Base-by-base conservation (phyloP, 2,329 filamentous ascomycete species). In the Calonectria hongkongensis region DNA sequence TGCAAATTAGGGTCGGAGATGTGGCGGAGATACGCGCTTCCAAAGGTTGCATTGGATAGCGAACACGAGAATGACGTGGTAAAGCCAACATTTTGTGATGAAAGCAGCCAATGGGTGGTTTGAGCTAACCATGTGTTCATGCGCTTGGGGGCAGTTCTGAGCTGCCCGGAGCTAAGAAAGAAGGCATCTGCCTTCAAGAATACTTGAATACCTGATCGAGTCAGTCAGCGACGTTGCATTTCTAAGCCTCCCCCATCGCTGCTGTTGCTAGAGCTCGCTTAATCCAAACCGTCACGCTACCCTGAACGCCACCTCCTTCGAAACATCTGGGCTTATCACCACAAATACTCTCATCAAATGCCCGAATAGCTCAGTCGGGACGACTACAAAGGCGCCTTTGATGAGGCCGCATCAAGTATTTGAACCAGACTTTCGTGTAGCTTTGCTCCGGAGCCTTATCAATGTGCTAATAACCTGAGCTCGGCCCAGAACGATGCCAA, bases 1-100 rank as follows among this genome's bases (percentile, higher is more conserved):
- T 13, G 30, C 18, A 43, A 63, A 45, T 63, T 63, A 63, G 58
- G 58, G 58, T 63, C 58, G 58, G 58, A 63, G 58, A 63, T 63
- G 58, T 25, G 39, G 41, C 58, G 58, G 58, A 63, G 58, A 63
- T 63, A 63, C 58, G 56, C 56, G 41, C 21, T 45, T 21, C 25
- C 16, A 27, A 63, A 63, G 58, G 58, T 63, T 63, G 58, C 58
- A 63, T 8, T 28, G 36, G 27, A 27, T 15, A 16, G 2, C 39
- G 15, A 28, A 45, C 41, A 43, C 58, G 41, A 63, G 54, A 13
- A 45, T 63, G 58, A 63, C 58, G 58, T 30, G 58, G 58, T 45
- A 2, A 21, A 3, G 15, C 16, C 25, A 63, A 27, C 58, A 30
- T 8, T 45, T 13, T 13, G 16, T 28, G 27, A 41, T 1, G 9